Conservation (phyloP, 2,329 filamentous ascomycete species). For the Colletotrichum echinochloae region DNA sequence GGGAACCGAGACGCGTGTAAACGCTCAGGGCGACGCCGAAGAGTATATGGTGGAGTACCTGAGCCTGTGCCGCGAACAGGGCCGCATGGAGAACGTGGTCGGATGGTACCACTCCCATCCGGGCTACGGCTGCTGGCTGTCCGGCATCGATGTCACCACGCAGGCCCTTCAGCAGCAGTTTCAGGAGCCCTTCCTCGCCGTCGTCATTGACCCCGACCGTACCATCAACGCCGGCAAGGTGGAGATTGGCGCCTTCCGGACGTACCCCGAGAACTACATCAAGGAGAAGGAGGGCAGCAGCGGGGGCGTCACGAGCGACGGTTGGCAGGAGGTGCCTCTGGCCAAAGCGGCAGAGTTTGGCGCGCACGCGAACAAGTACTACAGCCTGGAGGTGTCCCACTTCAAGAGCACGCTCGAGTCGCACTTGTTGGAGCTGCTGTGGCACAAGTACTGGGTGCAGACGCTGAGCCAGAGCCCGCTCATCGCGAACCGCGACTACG, state of each 20-base stretch:
- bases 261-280: slow-evolving; percentile 82
- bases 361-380: slow-evolving; percentile 90
- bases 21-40: slow-evolving; percentile 94
- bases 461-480: slow-evolving; percentile 92
- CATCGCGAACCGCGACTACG: slow-evolving; percentile 92
- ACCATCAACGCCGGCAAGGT: slow-evolving; percentile 96
- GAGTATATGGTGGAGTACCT: slow-evolving; percentile 96
- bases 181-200: slow-evolving; percentile 91
- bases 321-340: slow-evolving; percentile 85
- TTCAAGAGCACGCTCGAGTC: slow-evolving; percentile 94
- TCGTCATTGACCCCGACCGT: slow-evolving; percentile 93
- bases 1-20: slow-evolving; percentile 97
- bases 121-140: slow-evolving; percentile 98
- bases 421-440: slow-evolving; percentile 86
- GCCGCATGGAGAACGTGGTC: slow-evolving; percentile 87
- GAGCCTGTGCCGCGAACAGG: slow-evolving; percentile 79
- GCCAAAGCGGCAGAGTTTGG: slow-evolving; percentile 96
- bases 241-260: slow-evolving; percentile 96
- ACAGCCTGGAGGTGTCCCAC: slow-evolving; percentile 89
- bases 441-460: slow-evolving; percentile 99
- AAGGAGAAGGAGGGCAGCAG: slow-evolving; percentile 49
- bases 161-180: slow-evolving; percentile 87
- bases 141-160: slow-evolving; percentile 93
- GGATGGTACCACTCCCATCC: slow-evolving; percentile 99
- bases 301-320: slow-evolving; percentile 60